Base-by-base conservation (phyloP, 2,329 filamentous ascomycete species). In the Ploettnerulaceae sp. region DNA sequence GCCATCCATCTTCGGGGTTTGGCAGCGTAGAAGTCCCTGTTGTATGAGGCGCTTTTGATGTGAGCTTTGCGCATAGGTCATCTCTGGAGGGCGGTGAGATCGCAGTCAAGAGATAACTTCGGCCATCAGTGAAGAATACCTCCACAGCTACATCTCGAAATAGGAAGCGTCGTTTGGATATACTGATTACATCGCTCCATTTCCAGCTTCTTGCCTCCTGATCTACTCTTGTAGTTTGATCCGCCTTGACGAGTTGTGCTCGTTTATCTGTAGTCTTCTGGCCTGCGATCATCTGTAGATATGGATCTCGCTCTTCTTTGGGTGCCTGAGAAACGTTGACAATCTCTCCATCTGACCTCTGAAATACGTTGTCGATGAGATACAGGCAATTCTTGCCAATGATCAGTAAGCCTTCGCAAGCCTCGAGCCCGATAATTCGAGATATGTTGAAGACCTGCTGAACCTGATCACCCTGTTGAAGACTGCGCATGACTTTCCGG, bases 91-190 rank as follows among this genome's bases (percentile, higher is more conserved):
- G 69, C 0, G 85, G 76, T 26, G 85, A 89, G 47, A 89, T 84
- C 3, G 89, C 82, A 0, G 91, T 97, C 47, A 98, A 68, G 12
- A 98, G 74, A 64, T 97, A 98, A 68, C 93, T 98, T 46, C 89
- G 84, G 1, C 93, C 93, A 63, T 98, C 94, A 0, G 89, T 90
- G 64, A 98, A 98, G 70, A 98, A 98, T 2, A 96, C 79, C 63
- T 98, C 93, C n/a, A 97, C 82, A 0, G 89, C 89, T 9, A 98
- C 93, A 61, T 98, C 91, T 20, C 93, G 83, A 67, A 97, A 95
- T 3, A 98, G 70, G 65, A 97, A 98, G 5, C 91, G 84, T 15
- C 94, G 82, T 66, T 98, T 98, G 0, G 91, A 97, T 26, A 97
- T 85, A 63, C 90, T 96, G 57, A 97, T 86, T 11, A 97, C 82